Percentiles rank a stretch among this genome's conserved stretches.
phyloP scores from a whole-genome alignment of 176 grass and related monocot genomes.

The Alloteropsis semialata region DNA sequence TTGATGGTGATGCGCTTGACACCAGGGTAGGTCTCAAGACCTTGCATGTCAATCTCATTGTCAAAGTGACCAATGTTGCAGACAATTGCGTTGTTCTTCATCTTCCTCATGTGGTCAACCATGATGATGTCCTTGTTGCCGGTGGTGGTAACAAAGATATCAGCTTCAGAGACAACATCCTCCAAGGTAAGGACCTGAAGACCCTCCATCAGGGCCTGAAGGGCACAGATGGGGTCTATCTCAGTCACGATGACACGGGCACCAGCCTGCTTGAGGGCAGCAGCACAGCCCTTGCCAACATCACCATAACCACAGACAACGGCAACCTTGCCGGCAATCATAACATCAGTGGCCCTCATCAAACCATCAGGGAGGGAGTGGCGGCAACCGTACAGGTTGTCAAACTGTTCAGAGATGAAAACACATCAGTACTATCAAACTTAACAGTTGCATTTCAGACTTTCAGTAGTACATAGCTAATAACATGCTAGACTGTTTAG shows the following conservation, averaged over 20 bases:
- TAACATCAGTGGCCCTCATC: conserved; percentile 95
- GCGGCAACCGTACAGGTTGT: conserved; percentile 94
- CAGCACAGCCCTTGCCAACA: conserved; percentile 94
- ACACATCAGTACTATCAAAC: background rate
- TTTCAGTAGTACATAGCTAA: background rate
- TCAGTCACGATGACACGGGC: conserved; percentile 96
- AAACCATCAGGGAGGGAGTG: conserved; percentile 99
- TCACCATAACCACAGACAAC: conserved; percentile 94
- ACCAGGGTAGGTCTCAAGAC: conserved; percentile 90
- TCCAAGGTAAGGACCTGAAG: conserved; percentile 82
- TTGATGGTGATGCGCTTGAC: conserved; percentile 98
- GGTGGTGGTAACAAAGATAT: conserved; percentile 94
- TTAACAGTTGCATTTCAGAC: background rate
- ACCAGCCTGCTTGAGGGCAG: conserved; percentile 90
- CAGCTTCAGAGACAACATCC: conserved; percentile 75
- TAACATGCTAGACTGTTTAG: background rate
- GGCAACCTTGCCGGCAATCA: conserved; percentile 93
- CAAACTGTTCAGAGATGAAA: conserved; percentile 54
- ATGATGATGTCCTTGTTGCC: conserved; percentile 99
- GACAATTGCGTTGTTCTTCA: conserved; percentile 99
- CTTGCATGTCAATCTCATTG: conserved; percentile 91
- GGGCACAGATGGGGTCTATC: conserved; percentile 98
- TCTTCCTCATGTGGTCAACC: conserved; percentile 98
- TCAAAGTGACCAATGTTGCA: conserved; percentile 99
- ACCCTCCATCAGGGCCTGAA: conserved; percentile 95